phyloP scores from a whole-genome alignment of 495 filamentous ascomycete species.

The Aspergillus egyptiacus region DNA sequence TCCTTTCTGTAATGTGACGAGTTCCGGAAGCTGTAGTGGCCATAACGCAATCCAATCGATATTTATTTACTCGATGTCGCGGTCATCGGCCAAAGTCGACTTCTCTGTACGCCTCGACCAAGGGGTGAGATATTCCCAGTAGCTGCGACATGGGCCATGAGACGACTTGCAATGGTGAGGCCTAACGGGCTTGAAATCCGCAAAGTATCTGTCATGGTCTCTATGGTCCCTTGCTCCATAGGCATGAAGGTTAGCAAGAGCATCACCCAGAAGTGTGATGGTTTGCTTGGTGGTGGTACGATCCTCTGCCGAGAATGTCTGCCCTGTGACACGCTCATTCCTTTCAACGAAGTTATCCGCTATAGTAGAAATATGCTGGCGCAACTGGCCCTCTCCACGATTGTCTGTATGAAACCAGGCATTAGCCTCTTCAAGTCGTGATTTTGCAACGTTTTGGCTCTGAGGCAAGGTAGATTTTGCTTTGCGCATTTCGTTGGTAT shows the following conservation, averaged over 20 bases:
- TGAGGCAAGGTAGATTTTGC: not conserved
- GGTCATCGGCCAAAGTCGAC: not conserved
- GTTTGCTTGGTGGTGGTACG: constrained; percentile 10
- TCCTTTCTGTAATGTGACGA: no score
- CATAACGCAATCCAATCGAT: no score
- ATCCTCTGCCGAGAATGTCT: constrained; percentile 1
- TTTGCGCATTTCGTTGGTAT: not conserved
- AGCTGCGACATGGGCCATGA: constrained; percentile 17
- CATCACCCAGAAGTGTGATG: constrained; percentile 19
- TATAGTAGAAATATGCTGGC: constrained; percentile 16
- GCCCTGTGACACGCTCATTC: constrained; percentile 3
- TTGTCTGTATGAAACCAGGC: constrained; percentile 25
- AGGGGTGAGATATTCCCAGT: constrained; percentile 17
- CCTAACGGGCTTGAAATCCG: constrained; percentile 10
- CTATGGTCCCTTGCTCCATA: constrained; percentile 11
- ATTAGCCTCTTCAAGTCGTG: constrained; percentile 17
- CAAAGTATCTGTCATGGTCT: constrained; percentile 14
- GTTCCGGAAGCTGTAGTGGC: no score
- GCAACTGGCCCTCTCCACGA: constrained; percentile 17
- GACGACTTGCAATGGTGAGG: constrained; percentile 11
- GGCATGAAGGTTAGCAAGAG: constrained; percentile 20
- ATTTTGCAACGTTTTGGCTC: not conserved
- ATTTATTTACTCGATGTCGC: not conserved
- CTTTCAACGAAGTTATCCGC: constrained; percentile 12
- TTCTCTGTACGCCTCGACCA: not conserved